Conservation (phyloP, 148 eudicot genomes). For the Pharnaceum exiguum region DNA sequence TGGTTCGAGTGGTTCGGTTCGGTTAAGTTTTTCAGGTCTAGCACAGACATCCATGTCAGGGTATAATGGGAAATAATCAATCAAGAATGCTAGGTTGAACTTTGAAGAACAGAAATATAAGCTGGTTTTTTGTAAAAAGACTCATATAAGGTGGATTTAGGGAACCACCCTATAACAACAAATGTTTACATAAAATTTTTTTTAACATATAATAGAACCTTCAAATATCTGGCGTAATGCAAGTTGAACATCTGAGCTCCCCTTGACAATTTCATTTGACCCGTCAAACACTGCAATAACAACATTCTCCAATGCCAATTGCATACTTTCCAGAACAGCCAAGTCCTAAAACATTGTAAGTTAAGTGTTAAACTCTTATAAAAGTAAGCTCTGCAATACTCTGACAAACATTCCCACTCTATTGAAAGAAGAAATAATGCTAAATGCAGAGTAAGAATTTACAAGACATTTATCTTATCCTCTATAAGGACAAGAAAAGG, state of each 20-base stretch:
- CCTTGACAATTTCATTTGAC: slow-evolving; percentile 45
- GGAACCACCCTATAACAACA: too few species aligned
- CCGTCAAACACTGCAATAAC: slow-evolving; percentile 73
- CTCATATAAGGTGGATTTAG: too few species aligned
- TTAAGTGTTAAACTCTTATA: not conserved
- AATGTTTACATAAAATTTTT: too few species aligned
- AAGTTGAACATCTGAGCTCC: slow-evolving; percentile 45
- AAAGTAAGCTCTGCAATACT: not conserved
- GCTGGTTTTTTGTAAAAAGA: too few species aligned
- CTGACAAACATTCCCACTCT: too few species aligned
- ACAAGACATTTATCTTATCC: not conserved
- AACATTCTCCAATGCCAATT: slow-evolving; percentile 69
- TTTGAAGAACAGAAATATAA: too few species aligned
- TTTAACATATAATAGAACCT: slow-evolving; percentile 52
- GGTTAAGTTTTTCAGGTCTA: too few species aligned
- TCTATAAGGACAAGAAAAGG: not conserved
- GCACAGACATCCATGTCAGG: too few species aligned
- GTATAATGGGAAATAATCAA: too few species aligned
- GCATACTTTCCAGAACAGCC: slow-evolving; percentile 87
- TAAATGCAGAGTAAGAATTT: not conserved
- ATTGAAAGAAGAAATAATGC: not conserved
- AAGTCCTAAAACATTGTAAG: slow-evolving; percentile 46
- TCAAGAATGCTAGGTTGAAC: too few species aligned
- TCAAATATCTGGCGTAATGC: slow-evolving; percentile 67
- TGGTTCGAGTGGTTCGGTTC: too few species aligned